These are phyloP conservation scores for Trichoderma harzianum DNA, from an alignment of 2,329 filamentous ascomycete genomes.

Conservation along the genomic window DNA sequence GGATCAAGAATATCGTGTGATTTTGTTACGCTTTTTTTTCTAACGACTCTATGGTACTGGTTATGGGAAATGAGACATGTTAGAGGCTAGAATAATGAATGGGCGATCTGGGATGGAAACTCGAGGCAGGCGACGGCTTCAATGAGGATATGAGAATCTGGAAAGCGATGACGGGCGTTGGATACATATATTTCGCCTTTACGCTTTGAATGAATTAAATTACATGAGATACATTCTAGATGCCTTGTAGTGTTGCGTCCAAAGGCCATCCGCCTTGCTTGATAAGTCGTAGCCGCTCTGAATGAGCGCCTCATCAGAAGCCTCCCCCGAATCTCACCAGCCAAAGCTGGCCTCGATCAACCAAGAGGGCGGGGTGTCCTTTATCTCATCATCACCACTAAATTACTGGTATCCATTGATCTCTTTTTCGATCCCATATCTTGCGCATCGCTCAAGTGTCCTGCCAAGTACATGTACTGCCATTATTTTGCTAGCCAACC, in stretches of 20 bases:
- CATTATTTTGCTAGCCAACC: not conserved
- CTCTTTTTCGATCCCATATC: not conserved
- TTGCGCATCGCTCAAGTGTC: not conserved
- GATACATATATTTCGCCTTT: not conserved
- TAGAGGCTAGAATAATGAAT: not conserved
- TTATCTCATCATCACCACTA: not conserved
- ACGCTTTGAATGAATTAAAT: not conserved
- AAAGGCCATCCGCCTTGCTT: not conserved
- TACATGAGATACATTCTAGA: not conserved
- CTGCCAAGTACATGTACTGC: not conserved
- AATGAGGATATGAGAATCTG: not conserved
- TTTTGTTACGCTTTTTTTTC: not conserved
- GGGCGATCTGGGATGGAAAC: not conserved
- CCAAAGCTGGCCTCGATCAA: not conserved
- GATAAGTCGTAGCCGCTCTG: not conserved
- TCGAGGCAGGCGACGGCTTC: not conserved
- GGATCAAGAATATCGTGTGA: not conserved
- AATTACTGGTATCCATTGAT: not conserved
- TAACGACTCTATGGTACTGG: not conserved
- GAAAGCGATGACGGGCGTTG: not conserved
- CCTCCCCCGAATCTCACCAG: not conserved
- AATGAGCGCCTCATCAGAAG: not conserved
- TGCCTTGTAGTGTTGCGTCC: not conserved
- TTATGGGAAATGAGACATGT: not conserved
- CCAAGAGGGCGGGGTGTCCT: not conserved